A percentile compares a stretch with the other conserved stretches of the same genome.
Evolutionary conservation across 495 filamentous ascomycete species (phyloP).

Genomic region (Schizothecium vesticola): DNA sequence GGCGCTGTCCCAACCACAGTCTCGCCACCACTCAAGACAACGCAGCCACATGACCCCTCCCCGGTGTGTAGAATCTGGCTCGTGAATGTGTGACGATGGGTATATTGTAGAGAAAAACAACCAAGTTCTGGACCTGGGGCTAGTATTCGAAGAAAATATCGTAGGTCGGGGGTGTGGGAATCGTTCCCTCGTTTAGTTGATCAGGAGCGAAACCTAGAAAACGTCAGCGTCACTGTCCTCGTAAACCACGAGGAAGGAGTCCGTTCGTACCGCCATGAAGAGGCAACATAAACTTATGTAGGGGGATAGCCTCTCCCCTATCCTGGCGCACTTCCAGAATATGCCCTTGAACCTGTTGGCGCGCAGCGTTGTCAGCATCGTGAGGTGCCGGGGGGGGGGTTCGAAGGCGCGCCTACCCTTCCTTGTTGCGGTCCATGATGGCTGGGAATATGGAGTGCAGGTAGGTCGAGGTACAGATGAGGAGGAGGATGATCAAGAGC

Average conservation of each 20-base stretch:
- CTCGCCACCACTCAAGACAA: neutral
- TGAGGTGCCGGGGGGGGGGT: neutral
- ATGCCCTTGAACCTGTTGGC: conserved; percentile 66
- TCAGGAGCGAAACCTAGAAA: conserved; percentile 10
- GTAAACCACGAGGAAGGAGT: neutral
- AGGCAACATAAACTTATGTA: conserved; percentile 95
- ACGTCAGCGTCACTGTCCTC: neutral
- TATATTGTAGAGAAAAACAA: neutral
- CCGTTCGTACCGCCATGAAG: conserved; percentile 73
- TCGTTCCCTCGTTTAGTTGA: neutral
- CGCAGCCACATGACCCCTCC: neutral
- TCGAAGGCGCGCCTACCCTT: conserved; percentile 53
- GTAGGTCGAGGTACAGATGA: conserved; percentile 93
- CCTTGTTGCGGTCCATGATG: conserved; percentile 88
- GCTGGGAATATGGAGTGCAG: conserved; percentile 84
- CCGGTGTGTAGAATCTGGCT: neutral
- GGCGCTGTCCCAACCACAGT: neutral
- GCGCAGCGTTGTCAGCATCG: conserved; percentile 8
- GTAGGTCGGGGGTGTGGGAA: neutral
- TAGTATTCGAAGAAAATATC: neutral
- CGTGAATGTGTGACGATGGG: neutral
- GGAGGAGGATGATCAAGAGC: conserved; percentile 84
- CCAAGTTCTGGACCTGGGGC: neutral
- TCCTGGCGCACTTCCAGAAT: conserved; percentile 94
- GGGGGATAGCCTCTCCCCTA: conserved; percentile 90